Percentiles rank a stretch among this genome's conserved stretches.
Conservation (phyloP, 768 basidiomycete species). For the Sarcomyxa edulis region DNA sequence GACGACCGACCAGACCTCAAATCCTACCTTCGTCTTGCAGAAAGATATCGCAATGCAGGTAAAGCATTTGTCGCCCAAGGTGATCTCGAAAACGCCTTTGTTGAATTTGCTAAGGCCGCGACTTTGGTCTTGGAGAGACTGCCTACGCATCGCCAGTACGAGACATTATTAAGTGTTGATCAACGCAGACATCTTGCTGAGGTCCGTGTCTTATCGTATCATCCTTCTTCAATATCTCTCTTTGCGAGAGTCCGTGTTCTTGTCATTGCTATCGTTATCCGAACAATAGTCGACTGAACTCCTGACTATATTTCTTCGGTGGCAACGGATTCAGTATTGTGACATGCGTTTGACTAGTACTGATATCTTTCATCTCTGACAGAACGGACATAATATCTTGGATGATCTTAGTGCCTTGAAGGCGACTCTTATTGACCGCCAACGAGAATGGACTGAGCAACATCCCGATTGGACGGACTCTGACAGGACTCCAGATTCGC, state of each 20-base stretch:
- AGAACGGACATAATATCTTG: conserved; percentile 77
- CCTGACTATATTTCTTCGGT: too few species aligned
- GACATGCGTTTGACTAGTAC: conserved; percentile 7
- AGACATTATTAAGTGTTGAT: conserved; percentile 41
- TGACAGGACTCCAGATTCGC: too few species aligned
- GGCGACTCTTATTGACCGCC: conserved; percentile 54
- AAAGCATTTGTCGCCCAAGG: conserved; percentile 39
- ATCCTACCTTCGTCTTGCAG: conserved; percentile 59
- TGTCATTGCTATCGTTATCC: too few species aligned
- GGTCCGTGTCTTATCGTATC: conserved; percentile 43
- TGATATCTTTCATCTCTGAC: conserved; percentile 12
- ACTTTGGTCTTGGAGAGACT: conserved; percentile 76
- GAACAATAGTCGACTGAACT: too few species aligned
- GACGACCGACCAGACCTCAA: conserved; percentile 59
- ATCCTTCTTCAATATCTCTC: conserved; percentile 4
- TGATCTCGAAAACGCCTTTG: conserved; percentile 68
- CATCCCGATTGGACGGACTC: conserved; percentile 31
- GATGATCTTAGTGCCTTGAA: conserved; percentile 62
- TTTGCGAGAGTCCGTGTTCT: too few species aligned
- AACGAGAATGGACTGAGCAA: conserved; percentile 51
- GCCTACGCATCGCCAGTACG: conserved; percentile 67
- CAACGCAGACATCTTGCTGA: conserved; percentile 65
- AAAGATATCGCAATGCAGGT: conserved; percentile 54
- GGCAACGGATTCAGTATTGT: background rate
- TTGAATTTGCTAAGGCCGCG: conserved; percentile 67